Conservation (phyloP, 768 basidiomycete species). For the Candolleomyces aberdarensis region DNA sequence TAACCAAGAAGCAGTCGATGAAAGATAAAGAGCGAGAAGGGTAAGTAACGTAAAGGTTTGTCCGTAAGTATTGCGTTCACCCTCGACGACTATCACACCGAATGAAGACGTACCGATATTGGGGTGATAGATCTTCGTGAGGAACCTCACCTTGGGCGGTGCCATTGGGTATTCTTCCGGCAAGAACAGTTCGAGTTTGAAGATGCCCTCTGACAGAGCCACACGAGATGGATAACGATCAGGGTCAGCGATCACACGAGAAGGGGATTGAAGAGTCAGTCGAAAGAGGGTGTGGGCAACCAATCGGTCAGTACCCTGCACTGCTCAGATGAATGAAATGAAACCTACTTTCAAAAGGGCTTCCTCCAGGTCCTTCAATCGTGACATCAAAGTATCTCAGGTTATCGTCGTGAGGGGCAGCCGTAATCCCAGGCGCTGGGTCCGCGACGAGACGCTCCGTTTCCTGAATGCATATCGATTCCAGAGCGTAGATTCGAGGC, state of each 20-base stretch:
- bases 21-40: not conserved
- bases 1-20: slow-evolving; percentile 1
- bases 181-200: slow-evolving; percentile 95
- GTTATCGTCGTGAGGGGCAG: slow-evolving; percentile 94
- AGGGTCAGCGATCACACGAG: not conserved
- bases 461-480: slow-evolving; percentile 53
- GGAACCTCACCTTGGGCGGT: slow-evolving; percentile 95
- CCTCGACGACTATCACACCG: not conserved
- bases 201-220: slow-evolving; percentile 67
- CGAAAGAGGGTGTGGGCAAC: not conserved
- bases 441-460: slow-evolving; percentile 95
- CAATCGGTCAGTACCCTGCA: not conserved
- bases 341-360: slow-evolving; percentile 78
- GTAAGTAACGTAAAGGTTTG: not conserved
- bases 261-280: not conserved
- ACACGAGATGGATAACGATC: too few species aligned
- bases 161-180: slow-evolving; percentile 99
- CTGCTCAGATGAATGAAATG: not conserved
- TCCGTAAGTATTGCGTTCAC: not conserved
- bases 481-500: not conserved
- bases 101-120: slow-evolving; percentile 80
- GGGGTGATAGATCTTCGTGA: slow-evolving; percentile 98
- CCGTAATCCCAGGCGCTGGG: slow-evolving; percentile 97
- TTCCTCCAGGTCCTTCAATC: slow-evolving; percentile 91
- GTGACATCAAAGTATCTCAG: slow-evolving; percentile 98